A percentile compares a stretch with the other conserved stretches of the same genome.
These are phyloP conservation scores for Monosporascus sp. DNA, from an alignment of 2,329 filamentous ascomycete species.

Conservation along the genomic window DNA sequence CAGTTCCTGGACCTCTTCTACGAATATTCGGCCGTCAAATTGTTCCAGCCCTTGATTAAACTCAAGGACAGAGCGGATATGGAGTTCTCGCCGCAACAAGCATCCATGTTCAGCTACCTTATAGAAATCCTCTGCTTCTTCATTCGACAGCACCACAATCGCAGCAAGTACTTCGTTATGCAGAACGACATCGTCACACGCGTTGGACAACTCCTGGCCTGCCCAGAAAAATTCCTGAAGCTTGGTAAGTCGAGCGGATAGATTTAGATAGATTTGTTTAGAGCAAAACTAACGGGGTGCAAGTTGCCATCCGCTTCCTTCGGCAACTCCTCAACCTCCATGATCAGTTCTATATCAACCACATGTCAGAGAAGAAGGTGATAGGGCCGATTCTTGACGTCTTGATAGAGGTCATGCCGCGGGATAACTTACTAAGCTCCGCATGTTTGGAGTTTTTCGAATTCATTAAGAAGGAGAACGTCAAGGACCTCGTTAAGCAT, in stretches of 20 bases:
- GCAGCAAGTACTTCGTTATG: conserved; percentile 84
- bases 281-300: conserved; percentile 6
- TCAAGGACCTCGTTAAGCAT: conserved; percentile 77
- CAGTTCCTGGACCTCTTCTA: conserved; percentile 86
- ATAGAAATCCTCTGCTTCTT: conserved; percentile 94
- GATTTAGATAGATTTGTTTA: no score
- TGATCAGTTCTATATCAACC: conserved; percentile 85
- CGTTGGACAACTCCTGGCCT: conserved; percentile 75
- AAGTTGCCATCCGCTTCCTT: conserved; percentile 90
- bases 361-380: conserved; percentile 75
- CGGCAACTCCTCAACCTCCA: conserved; percentile 78
- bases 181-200: conserved; percentile 71
- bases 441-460: conserved; percentile 93
- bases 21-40: conserved; percentile 73
- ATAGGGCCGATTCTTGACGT: conserved; percentile 83
- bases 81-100: conserved; percentile 73
- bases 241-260: conserved; percentile 55
- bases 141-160: conserved; percentile 78
- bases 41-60: conserved; percentile 83
- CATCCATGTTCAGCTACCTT: conserved; percentile 84
- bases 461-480: conserved; percentile 74
- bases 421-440: conserved; percentile 90
- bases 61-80: conserved; percentile 66
- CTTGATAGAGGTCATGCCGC: conserved; percentile 76
- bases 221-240: conserved; percentile 86